Evolutionary conservation across 257 asterid species (phyloP).

Genomic region (Schizonepeta tenuifolia): DNA sequence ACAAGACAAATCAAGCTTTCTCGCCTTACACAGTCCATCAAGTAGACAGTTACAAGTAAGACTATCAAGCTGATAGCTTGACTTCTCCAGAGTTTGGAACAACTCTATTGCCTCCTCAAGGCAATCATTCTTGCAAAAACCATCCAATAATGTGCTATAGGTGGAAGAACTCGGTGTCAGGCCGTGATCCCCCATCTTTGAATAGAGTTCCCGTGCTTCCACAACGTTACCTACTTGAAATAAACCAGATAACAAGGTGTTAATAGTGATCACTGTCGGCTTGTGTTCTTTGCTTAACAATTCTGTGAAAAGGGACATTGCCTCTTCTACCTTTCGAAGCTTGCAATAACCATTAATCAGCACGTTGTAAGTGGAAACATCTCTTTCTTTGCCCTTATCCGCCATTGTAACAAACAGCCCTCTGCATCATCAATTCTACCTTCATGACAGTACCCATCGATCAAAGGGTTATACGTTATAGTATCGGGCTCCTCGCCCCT

Average conservation of each 20-base stretch:
- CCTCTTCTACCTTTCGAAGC: conserved; percentile 49
- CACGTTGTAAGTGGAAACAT: conserved; percentile 50
- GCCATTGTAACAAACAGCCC: conserved; percentile 58
- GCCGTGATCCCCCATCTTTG: conserved; percentile 48
- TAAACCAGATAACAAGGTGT: conserved; percentile 57
- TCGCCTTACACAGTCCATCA: conserved; percentile 62
- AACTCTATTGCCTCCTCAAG: conserved; percentile 59
- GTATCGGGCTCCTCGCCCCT: conserved; percentile 69
- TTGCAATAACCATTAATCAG: conserved; percentile 75
- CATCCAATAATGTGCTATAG: conserved; percentile 58
- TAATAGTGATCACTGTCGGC: conserved; percentile 59
- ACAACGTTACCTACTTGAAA: conserved; percentile 53
- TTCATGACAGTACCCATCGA: conserved; percentile 61
- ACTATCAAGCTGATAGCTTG: conserved; percentile 44
- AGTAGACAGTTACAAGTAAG: conserved; percentile 50
- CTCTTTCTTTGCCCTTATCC: conserved; percentile 50
- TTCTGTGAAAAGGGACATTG: conserved; percentile 54
- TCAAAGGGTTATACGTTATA: conserved; percentile 59
- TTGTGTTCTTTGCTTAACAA: conserved; percentile 53
- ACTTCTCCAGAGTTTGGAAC: conserved; percentile 51
- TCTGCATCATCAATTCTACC: conserved; percentile 57
- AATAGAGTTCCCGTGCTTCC: conserved; percentile 49
- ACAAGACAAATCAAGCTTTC: conserved; percentile 48
- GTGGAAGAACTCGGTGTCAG: conserved; percentile 50
- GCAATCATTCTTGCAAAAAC: conserved; percentile 63